A percentile compares a stretch with the other conserved stretches of the same genome.
Evolutionary conservation across 306 rosid species (phyloP).

Genomic region (Vigna hirtella): DNA sequence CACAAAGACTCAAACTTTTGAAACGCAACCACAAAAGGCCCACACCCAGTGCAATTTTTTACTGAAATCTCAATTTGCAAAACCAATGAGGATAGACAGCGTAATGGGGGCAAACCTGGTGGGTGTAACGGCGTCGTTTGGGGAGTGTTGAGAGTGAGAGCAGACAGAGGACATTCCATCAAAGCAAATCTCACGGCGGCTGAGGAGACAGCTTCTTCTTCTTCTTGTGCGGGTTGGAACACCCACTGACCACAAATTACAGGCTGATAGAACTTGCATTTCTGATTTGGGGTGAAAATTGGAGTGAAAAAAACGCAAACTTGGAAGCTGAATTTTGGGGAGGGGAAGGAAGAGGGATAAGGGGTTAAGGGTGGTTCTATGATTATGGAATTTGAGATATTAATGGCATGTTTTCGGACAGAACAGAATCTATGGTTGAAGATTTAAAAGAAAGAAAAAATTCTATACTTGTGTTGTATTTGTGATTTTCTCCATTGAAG

Average conservation of each 20-base stretch:
- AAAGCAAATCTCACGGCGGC: conserved; percentile 77
- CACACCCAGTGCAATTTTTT: conserved; percentile 17
- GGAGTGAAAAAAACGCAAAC: neutral
- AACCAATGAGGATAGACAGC: conserved; percentile 4
- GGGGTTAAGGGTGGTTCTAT: conserved; percentile 43
- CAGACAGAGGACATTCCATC: conserved; percentile 71
- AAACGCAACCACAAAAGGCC: neutral
- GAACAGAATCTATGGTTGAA: neutral
- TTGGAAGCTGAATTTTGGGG: conserved; percentile 13
- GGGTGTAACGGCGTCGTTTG: conserved; percentile 51
- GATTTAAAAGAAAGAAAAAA: neutral
- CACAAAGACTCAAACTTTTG: conserved; percentile 38
- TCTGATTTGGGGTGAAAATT: neutral
- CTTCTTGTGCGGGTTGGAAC: conserved; percentile 36
- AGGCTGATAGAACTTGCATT: conserved; percentile 67
- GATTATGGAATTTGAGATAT: conserved; percentile 32
- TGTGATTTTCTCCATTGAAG: no score
- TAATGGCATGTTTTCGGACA: neutral
- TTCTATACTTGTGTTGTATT: no score
- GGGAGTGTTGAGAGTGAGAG: conserved; percentile 58
- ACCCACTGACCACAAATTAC: conserved; percentile 54
- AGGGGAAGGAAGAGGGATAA: conserved; percentile 35
- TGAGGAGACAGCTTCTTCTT: conserved; percentile 35
- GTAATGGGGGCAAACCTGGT: conserved; percentile 49
- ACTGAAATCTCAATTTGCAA: neutral